phyloP scores from a whole-genome alignment of 768 basidiomycete genomes.

The Tephrocybe sp. region DNA sequence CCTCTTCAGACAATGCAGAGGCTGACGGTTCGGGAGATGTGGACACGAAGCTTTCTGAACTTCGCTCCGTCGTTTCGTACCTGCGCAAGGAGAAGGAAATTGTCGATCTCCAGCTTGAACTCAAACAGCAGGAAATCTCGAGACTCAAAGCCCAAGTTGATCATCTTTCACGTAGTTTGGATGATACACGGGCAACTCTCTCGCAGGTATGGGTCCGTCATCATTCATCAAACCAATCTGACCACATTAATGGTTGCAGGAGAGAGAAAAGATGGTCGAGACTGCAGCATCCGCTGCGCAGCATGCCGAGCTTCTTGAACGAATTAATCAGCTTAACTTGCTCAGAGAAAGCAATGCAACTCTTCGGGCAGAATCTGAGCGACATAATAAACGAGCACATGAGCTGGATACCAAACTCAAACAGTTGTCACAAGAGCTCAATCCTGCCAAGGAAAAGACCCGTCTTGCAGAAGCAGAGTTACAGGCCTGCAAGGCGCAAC shows the following conservation, averaged over 20 bases:
- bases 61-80: slow-evolving; percentile 78
- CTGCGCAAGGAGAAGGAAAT: slow-evolving; percentile 91
- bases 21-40: slow-evolving; percentile 45
- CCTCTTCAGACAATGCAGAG: slow-evolving; percentile 38
- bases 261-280: slow-evolving; percentile 76
- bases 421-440: slow-evolving; percentile 56
- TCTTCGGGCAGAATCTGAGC: slow-evolving; percentile 73
- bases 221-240: not conserved
- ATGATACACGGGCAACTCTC: slow-evolving; percentile 67
- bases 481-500: slow-evolving; percentile 63
- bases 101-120: slow-evolving; percentile 81
- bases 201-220: slow-evolving; percentile 51
- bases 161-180: slow-evolving; percentile 62
- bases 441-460: slow-evolving; percentile 72
- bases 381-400: slow-evolving; percentile 61
- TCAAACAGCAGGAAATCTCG: slow-evolving; percentile 71
- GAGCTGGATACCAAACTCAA: slow-evolving; percentile 66
- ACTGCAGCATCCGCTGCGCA: slow-evolving; percentile 71
- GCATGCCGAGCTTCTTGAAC: slow-evolving; percentile 80
- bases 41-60: slow-evolving; percentile 66
- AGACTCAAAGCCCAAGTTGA: slow-evolving; percentile 76
- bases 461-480: slow-evolving; percentile 69
- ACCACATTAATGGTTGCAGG: slow-evolving; percentile 37
- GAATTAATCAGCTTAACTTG: slow-evolving; percentile 84
- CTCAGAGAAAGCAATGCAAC: slow-evolving; percentile 88